phyloP scores from a whole-genome alignment of 2,329 filamentous ascomycete species.

The Colletotrichum spaethianum region DNA sequence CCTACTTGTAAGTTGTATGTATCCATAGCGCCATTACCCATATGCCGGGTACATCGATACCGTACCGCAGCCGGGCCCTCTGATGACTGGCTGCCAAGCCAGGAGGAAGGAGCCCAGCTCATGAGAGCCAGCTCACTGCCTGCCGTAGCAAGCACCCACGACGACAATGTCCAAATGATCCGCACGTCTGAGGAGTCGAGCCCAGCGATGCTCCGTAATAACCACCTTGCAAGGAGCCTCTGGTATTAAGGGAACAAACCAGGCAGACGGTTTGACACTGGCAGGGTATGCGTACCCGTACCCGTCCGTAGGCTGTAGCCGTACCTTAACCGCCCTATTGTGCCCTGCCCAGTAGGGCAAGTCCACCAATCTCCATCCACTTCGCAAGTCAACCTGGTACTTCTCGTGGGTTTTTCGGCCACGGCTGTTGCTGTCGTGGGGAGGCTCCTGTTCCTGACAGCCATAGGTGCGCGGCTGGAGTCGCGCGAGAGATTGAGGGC shows the following conservation, averaged over 20 bases:
- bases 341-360: constrained; percentile 36
- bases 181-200: constrained; percentile 20
- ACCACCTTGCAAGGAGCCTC: constrained; percentile 1
- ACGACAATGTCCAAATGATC: constrained; percentile 21
- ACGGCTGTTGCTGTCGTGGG: neutral
- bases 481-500: neutral
- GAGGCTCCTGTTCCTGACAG: constrained; percentile 9
- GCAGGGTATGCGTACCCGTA: constrained; percentile 15
- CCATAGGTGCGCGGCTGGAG: constrained; percentile 4
- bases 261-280: constrained; percentile 22
- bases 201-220: constrained; percentile 25
- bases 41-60: neutral
- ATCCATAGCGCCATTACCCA: neutral
- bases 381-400: constrained; percentile 11
- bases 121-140: neutral
- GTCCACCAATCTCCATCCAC: constrained; percentile 19
- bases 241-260: constrained; percentile 10
- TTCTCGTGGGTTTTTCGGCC: constrained; percentile 9
- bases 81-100: neutral
- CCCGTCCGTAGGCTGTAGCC: constrained; percentile 18
- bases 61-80: neutral
- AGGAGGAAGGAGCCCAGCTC: constrained; percentile 1
- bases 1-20: neutral
- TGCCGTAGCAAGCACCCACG: constrained; percentile 9
- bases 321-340: constrained; percentile 16